Percentiles rank a stretch among this genome's conserved stretches.
phyloP scores from a whole-genome alignment of 2,329 filamentous ascomycete genomes.

The Alternaria arborescens region DNA sequence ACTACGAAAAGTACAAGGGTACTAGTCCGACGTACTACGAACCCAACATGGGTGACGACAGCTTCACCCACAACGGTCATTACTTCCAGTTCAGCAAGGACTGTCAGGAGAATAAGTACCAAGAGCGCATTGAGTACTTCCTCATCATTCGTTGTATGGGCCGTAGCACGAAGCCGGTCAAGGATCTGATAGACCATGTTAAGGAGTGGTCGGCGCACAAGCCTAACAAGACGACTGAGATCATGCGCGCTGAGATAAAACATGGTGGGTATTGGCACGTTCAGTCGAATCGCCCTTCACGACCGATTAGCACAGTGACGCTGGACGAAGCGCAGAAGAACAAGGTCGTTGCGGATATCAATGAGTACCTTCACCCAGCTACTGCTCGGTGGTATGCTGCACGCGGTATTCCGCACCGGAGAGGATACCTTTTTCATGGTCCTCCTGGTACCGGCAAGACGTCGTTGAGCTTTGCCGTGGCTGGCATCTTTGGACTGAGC shows the following conservation, averaged over 20 bases:
- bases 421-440: slow-evolving; percentile 83
- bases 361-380: slow-evolving; percentile 77
- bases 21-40: slow-evolving; percentile 60
- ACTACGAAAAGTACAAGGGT: slow-evolving; percentile 60
- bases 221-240: slow-evolving; percentile 55
- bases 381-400: slow-evolving; percentile 84
- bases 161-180: slow-evolving; percentile 59
- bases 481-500: slow-evolving; percentile 58
- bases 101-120: slow-evolving; percentile 25
- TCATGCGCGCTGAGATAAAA: slow-evolving; percentile 53
- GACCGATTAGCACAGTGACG: slow-evolving; percentile 79
- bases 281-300: slow-evolving; percentile 65
- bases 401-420: slow-evolving; percentile 83
- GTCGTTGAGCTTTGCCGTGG: slow-evolving; percentile 51
- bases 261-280: slow-evolving; percentile 51
- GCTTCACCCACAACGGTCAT: slow-evolving; percentile 55
- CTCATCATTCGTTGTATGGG: slow-evolving; percentile 56
- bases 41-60: slow-evolving; percentile 58
- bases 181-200: slow-evolving; percentile 56
- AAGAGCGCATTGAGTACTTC: slow-evolving; percentile 9
- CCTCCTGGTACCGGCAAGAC: slow-evolving; percentile 84
- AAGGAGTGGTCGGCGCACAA: slow-evolving; percentile 56
- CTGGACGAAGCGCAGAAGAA: slow-evolving; percentile 73
- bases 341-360: slow-evolving; percentile 73
- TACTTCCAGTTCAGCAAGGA: slow-evolving; percentile 52